Evolutionary conservation across 768 basidiomycete genomes (phyloP), one percentile per base, ranked within the genome.

Genomic region (Panellus pusillus): DNA sequence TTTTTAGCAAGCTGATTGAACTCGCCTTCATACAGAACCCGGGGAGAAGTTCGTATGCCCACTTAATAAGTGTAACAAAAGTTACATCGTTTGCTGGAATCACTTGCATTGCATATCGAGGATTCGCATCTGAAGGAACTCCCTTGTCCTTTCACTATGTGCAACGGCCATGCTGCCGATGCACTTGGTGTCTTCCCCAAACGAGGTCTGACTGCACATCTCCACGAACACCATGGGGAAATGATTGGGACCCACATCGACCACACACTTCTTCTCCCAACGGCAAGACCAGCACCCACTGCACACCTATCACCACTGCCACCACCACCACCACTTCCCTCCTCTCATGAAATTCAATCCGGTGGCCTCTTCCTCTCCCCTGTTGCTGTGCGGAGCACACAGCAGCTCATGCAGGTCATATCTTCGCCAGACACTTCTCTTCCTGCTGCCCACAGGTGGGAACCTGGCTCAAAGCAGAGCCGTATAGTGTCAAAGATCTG

Each of bases 131-230:
- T 57, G 38, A 52, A 53, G 17, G 9, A 49, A 13, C 37, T 57
- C 14, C 51, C 56, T 13, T 57, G 56, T 14, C 56, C 56, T 27
- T 49, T 57, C 17, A 42, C 38, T 12, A 37, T 6, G 4, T 53
- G 56, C 9, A 24, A 19, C 2, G 9, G 4, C 12, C 11, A 20
- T 6, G 19, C 31, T 18, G 44, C 44, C 5, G 14, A 11, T 9
- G 9, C 20, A 20, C 11, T 40, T 1, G 38, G 9, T 12, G 44
- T 50, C 7, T 57, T 52, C 42, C 36, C 41, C 4, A 46, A 47
- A 7, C 32, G 7, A n/a, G 41, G 51, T 27, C 47, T 57, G 1
- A 18, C 46, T 24, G 9, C 5, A 9, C 56, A 57, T 42, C 24
- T 57, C 9, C 36, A 52, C n/a, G 32, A 28, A 4, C 6, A 20